Conservation (phyloP, 805 yeast species). For the Kuraishia hungarica region DNA sequence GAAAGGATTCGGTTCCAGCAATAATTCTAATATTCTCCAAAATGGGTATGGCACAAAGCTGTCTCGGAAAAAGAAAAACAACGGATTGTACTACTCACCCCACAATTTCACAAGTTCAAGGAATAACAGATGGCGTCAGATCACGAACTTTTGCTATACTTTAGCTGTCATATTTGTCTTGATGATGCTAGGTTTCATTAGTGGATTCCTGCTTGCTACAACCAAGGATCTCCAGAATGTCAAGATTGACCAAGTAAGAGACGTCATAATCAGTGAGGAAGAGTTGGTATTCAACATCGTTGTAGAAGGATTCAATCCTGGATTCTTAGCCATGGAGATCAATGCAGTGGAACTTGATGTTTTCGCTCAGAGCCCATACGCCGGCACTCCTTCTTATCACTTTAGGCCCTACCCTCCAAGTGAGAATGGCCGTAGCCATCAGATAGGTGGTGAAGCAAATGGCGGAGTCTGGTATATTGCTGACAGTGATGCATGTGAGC, state of each 20-base stretch:
- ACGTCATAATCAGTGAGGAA: slow-evolving; percentile 72
- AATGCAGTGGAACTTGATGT: slow-evolving; percentile 69
- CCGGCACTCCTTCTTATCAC: slow-evolving; percentile 8
- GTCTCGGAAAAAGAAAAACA: slow-evolving; percentile 4
- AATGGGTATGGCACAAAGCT: neutral
- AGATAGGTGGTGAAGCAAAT: neutral
- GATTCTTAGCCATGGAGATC: slow-evolving; percentile 61
- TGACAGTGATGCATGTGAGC: neutral
- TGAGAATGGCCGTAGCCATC: neutral
- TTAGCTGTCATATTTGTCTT: slow-evolving; percentile 37
- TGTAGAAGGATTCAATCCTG: slow-evolving; percentile 81
- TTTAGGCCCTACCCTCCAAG: neutral
- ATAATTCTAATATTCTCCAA: neutral
- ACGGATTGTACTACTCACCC: slow-evolving; percentile 23
- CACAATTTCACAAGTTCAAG: slow-evolving; percentile 27
- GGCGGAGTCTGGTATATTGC: neutral
- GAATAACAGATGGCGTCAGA: slow-evolving; percentile 18
- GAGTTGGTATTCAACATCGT: slow-evolving; percentile 75
- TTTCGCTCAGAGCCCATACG: slow-evolving; percentile 65
- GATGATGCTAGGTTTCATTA: slow-evolving; percentile 64
- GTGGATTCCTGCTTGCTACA: slow-evolving; percentile 81
- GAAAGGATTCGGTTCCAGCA: neutral
- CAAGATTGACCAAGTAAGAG: slow-evolving; percentile 50
- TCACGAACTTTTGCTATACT: slow-evolving; percentile 30
- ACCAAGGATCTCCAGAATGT: slow-evolving; percentile 74